These are phyloP conservation scores for Chaetoceros muelleri DNA, from an alignment of 108 stramenopile species.

Conservation along the genomic window DNA sequence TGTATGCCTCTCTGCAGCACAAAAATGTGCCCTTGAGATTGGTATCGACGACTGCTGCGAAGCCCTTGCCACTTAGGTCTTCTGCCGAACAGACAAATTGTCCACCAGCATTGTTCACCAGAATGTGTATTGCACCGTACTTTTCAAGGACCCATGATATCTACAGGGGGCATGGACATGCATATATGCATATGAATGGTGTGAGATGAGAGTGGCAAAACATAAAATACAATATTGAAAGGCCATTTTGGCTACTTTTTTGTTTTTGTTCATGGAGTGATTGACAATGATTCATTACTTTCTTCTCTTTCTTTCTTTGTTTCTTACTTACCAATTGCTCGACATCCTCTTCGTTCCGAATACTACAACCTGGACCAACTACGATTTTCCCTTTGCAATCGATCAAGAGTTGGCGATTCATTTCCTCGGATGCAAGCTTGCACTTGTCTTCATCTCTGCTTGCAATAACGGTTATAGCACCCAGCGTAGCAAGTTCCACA, in stretches of 20 bases:
- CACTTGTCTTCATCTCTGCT: slow-evolving; percentile 49
- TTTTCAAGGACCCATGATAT: slow-evolving; percentile 40
- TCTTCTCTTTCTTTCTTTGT: too few relatives aligned
- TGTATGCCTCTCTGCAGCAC: slow-evolving; percentile 60
- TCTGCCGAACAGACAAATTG: slow-evolving; percentile 64
- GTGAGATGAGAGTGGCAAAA: neutral
- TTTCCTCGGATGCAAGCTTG: slow-evolving; percentile 36
- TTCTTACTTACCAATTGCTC: slow-evolving; percentile 28
- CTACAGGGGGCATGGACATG: neutral
- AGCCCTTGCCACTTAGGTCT: slow-evolving; percentile 54
- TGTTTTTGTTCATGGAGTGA: too few relatives aligned
- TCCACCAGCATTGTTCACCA: slow-evolving; percentile 84
- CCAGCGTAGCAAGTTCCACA: slow-evolving; percentile 46
- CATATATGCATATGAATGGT: neutral
- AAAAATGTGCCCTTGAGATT: slow-evolving; percentile 77
- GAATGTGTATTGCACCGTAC: slow-evolving; percentile 42
- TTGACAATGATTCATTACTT: too few relatives aligned
- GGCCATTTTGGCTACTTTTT: too few relatives aligned
- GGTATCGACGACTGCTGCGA: slow-evolving; percentile 68
- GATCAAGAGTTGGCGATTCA: slow-evolving; percentile 25
- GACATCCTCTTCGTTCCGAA: slow-evolving; percentile 63
- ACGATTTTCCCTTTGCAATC: slow-evolving; percentile 29
- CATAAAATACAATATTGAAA: neutral
- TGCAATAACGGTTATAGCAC: slow-evolving; percentile 74
- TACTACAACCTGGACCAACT: slow-evolving; percentile 56